phyloP scores from a whole-genome alignment of 23 red algal genomes.

The Gracilaria caudata region DNA sequence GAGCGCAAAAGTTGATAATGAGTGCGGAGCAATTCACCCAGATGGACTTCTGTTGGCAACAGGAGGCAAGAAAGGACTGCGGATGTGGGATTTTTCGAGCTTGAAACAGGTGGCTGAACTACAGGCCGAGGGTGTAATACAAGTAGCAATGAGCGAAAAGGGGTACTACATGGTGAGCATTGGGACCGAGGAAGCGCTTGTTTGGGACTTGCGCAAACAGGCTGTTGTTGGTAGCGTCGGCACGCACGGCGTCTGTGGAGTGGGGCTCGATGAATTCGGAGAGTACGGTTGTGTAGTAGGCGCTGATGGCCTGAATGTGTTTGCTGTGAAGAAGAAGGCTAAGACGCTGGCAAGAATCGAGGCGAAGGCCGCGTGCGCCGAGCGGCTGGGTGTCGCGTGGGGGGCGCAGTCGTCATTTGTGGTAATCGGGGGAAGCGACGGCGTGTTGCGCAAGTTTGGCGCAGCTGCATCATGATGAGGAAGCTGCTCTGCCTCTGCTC shows the following conservation, averaged over 20 bases:
- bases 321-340: conserved; percentile 55
- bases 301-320: conserved; percentile 13
- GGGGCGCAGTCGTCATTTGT: conserved; percentile 8
- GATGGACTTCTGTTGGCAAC: conserved; percentile 73
- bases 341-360: conserved; percentile 21
- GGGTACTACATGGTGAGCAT: conserved; percentile 80
- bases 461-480: background rate
- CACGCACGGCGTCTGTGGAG: conserved; percentile 2
- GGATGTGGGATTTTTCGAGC: conserved; percentile 78
- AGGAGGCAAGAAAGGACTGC: conserved; percentile 10
- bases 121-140: background rate
- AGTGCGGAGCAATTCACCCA: conserved; percentile 66
- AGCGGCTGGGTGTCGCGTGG: conserved; percentile 24
- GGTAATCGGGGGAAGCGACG: conserved; percentile 9
- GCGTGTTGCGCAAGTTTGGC: conserved; percentile 13
- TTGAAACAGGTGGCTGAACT: conserved; percentile 35
- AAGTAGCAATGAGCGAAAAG: conserved; percentile 78
- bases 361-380: background rate
- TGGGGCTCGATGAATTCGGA: conserved; percentile 57
- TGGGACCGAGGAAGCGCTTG: background rate
- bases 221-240: conserved; percentile 24
- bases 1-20: background rate
- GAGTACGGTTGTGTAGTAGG: conserved; percentile 47
- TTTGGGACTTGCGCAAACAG: conserved; percentile 86
- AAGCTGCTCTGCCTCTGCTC: background rate